phyloP scores from a whole-genome alignment of 371 early-diverging fungal species.

The Parasitella parasitica region DNA sequence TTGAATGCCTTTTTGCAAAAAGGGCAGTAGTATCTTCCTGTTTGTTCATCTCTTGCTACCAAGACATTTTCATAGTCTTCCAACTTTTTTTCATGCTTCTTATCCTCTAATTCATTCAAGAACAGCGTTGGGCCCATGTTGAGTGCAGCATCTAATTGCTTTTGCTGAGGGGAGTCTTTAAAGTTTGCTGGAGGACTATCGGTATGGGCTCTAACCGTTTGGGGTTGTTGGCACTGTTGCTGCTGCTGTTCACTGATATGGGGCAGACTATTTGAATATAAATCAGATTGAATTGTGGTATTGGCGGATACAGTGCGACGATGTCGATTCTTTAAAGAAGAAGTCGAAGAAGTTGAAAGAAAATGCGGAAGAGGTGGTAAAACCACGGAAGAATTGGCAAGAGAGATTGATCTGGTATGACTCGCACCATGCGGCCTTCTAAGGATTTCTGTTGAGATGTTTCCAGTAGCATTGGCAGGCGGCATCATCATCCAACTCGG shows the following conservation, averaged over 20 bases:
- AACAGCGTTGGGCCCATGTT: constrained; percentile 1
- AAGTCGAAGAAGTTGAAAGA: not conserved
- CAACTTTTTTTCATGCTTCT: not conserved
- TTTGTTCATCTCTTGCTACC: constrained; percentile 23
- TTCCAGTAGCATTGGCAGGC: not conserved
- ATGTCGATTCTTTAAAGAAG: constrained; percentile 17
- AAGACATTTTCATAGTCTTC: constrained; percentile 11
- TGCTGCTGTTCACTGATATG: constrained; percentile 6
- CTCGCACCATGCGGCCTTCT: constrained; percentile 22
- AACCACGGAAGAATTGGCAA: not conserved
- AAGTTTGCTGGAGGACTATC: constrained; percentile 14
- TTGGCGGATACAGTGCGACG: constrained; percentile 28
- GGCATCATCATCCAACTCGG: constrained; percentile 21
- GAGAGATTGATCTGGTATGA: constrained; percentile 19
- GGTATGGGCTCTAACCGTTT: constrained; percentile 13
- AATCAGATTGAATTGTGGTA: not conserved
- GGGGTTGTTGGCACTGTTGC: too few relatives aligned
- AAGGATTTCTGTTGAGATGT: not conserved
- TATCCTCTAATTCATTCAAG: not conserved
- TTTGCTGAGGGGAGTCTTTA: not conserved
- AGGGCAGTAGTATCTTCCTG: constrained; percentile 31
- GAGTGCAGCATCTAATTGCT: constrained; percentile 15
- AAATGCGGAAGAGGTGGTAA: not conserved
- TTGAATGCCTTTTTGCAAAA: constrained; percentile 37
- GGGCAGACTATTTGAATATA: not conserved